Evolutionary conservation across 805 yeast species (phyloP).

Genomic region (Teunomyces panamensis): DNA sequence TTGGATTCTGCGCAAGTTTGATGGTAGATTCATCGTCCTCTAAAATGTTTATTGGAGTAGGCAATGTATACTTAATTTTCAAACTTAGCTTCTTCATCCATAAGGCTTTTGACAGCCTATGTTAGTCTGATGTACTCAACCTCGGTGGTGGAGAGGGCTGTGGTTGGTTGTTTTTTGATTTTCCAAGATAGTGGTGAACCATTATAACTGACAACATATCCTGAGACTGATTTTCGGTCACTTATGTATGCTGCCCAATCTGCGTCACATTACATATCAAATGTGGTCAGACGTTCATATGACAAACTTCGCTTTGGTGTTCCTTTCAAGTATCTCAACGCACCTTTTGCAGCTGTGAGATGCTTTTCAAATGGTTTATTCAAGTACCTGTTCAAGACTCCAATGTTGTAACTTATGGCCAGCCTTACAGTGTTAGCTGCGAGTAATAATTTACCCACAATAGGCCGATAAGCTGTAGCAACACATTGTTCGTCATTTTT

Average conservation of each 20-base stretch:
- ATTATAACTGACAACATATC: constrained; percentile 3
- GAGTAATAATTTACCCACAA: background rate
- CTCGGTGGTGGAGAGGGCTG: constrained; percentile 13
- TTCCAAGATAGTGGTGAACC: constrained; percentile 14
- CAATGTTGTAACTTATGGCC: too few species aligned
- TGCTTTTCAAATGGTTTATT: background rate
- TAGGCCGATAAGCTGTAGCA: background rate
- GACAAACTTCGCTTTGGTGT: constrained; percentile 3
- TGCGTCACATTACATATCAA: constrained; percentile 12
- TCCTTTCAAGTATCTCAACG: constrained; percentile 12
- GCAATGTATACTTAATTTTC: background rate
- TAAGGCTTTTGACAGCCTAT: constrained; percentile 7
- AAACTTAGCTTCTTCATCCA: constrained; percentile 5
- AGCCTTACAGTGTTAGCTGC: too few species aligned
- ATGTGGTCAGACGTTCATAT: background rate
- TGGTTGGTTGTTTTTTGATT: constrained; percentile 11
- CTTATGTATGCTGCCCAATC: constrained; percentile 5
- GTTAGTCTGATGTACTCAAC: constrained; percentile 11
- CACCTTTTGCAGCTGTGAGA: background rate
- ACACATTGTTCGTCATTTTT: background rate
- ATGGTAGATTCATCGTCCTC: background rate
- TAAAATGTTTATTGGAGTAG: background rate
- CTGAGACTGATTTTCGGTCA: constrained; percentile 7
- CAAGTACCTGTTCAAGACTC: background rate
- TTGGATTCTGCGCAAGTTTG: background rate